Percentiles rank a stretch among this genome's conserved stretches.
phyloP scores from a whole-genome alignment of 768 basidiomycete genomes.

The Boletus vinaceobasis region DNA sequence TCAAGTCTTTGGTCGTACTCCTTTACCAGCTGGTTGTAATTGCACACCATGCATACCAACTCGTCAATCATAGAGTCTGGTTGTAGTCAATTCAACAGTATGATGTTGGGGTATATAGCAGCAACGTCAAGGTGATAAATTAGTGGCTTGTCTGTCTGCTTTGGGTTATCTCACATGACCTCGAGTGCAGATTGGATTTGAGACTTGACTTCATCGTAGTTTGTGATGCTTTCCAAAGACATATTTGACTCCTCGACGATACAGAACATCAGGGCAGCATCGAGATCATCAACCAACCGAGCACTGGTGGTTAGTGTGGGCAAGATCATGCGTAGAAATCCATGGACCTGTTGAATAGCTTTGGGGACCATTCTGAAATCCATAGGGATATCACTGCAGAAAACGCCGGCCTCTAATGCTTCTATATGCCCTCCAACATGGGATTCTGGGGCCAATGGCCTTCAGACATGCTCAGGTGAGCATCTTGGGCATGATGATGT shows the following conservation, averaged over 20 bases:
- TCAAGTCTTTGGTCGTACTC: slow-evolving; percentile 88
- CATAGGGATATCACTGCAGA: slow-evolving; percentile 90
- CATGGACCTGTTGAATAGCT: slow-evolving; percentile 76
- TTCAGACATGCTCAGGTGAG: slow-evolving; percentile 87
- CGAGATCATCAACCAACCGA: slow-evolving; percentile 91
- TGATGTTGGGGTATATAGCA: slow-evolving; percentile 99
- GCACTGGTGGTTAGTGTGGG: not conserved
- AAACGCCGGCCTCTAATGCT: slow-evolving; percentile 96
- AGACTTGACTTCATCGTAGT: slow-evolving; percentile 89
- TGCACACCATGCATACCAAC: slow-evolving; percentile 94
- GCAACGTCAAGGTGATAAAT: slow-evolving; percentile 99
- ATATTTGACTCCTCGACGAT: slow-evolving; percentile 82
- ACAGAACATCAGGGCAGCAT: slow-evolving; percentile 86
- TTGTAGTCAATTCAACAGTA: slow-evolving; percentile 98
- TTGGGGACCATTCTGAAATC: slow-evolving; percentile 93
- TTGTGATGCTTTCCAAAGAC: slow-evolving; percentile 79
- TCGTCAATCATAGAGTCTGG: slow-evolving; percentile 98
- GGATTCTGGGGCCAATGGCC: slow-evolving; percentile 96
- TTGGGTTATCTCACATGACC: slow-evolving; percentile 86
- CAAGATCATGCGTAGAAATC: not conserved
- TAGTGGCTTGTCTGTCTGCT: slow-evolving; percentile 84
- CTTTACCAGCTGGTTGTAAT: slow-evolving; percentile 96
- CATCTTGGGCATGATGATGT: slow-evolving; percentile 97
- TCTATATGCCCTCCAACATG: slow-evolving; percentile 99
- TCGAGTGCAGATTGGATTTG: slow-evolving; percentile 78